Base-by-base conservation (phyloP, 2,329 filamentous ascomycete genomes). In the Hypoxylon sp. region DNA sequence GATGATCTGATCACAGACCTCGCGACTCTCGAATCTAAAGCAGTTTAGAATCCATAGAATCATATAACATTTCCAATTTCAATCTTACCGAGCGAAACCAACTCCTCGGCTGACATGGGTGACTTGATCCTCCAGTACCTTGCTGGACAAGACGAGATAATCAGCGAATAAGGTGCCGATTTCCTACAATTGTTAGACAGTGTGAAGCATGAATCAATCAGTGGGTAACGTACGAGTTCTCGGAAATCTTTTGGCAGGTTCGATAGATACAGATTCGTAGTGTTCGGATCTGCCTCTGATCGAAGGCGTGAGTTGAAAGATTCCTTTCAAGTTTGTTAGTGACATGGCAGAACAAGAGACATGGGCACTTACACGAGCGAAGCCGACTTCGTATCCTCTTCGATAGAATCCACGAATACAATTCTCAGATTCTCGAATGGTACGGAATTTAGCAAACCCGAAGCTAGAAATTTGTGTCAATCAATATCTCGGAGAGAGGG, bases 261-360 rank as follows among this genome's bases (percentile, higher is more conserved):
- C 28, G 97, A 99, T 69, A 98, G 94, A 81, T 99, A 99, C 70
- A 99, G 88, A 79, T 99, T 99, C 71, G 96, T 98, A 50, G 97
- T 98, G 45, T 81, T 77, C 57, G 92, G 92, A 76, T 99, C 95
- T 61, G 94, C 92, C 76, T 98, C 93, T 49, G 96, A 95, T 86
- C 99, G 98, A 75, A 99, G 91, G 74, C 97, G 94, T 73, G 94
- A 94, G 81, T 99, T 99, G 83, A 98, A 98, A 19, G 95, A 98
- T 84, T 98, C 96, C 92, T 97, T 69, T 80, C 56, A 49, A 65
- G 48, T 13, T 13, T 36, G 71, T 75, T 62, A 72, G 69, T 30
- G 2, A 32, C 17, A 13, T 23, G 32, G 2, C 23, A 17, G 14
- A 30, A 30, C 19, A 17, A 38, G 11, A 10, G 6, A 6, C 50